Evolutionary conservation across 495 filamentous ascomycete species (phyloP).

Genomic region (Tetracladium marchalianum): DNA sequence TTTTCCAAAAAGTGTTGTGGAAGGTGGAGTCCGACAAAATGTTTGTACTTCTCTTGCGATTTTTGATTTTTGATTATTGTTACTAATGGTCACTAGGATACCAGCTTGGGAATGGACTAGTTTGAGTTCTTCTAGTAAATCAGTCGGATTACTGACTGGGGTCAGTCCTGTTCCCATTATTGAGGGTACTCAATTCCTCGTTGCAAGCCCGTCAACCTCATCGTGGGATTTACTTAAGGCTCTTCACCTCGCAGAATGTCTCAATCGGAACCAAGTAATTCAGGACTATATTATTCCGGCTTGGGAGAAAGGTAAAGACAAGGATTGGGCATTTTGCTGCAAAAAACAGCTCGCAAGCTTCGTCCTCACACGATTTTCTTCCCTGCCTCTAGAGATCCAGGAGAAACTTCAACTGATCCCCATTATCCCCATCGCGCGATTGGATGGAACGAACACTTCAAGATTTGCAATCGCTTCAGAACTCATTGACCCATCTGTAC

Average conservation of each 20-base stretch:
- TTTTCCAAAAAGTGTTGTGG: conserved; percentile 11
- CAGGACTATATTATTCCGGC: conserved; percentile 8
- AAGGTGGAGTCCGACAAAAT: conserved; percentile 1
- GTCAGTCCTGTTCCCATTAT: conserved; percentile 5
- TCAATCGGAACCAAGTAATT: neutral
- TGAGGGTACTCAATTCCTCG: conserved; percentile 9
- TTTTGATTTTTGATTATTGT: neutral
- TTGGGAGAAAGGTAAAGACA: conserved; percentile 2
- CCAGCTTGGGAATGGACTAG: conserved; percentile 5
- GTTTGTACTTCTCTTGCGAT: conserved; percentile 4
- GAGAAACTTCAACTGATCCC: conserved; percentile 10
- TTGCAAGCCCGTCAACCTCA: neutral
- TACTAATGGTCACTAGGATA: conserved; percentile 4
- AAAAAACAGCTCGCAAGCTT: conserved; percentile 15
- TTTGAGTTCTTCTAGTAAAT: neutral
- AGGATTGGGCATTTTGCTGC: conserved; percentile 1
- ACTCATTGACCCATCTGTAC: conserved; percentile 8
- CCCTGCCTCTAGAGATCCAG: conserved; percentile 3
- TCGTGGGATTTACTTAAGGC: neutral
- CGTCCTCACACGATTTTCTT: conserved; percentile 11
- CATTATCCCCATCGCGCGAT: conserved; percentile 18
- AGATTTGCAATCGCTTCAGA: conserved; percentile 5
- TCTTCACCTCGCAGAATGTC: conserved; percentile 2
- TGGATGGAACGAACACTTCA: conserved; percentile 7
- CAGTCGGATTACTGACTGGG: conserved; percentile 2